Evolutionary conservation across 1,284 basidiomycete genomes (phyloP), one percentile per base, ranked within the genome.

Genomic region (Inonotus hispidus): DNA sequence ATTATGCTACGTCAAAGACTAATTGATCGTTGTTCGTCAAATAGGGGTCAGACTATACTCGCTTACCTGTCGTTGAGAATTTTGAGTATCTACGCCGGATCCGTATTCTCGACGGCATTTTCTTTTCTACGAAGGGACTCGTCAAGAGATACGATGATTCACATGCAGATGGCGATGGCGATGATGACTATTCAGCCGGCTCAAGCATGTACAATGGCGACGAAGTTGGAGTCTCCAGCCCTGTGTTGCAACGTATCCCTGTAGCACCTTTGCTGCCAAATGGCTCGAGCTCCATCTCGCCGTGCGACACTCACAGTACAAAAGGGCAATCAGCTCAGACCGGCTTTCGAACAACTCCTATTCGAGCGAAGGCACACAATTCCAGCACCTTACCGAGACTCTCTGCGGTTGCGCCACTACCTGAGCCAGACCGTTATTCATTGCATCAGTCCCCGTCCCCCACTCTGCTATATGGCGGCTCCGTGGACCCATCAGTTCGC

Each of bases 1-100:
- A n/a, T 21, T 16, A n/a, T 19, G 19, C 14, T 43, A 43, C 19
- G 19, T 43, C 41, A 19, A 43, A n/a, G 41, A n/a, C 16, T 43
- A 13, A 14, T n/a, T 21, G 5, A 16, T n/a, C 19, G 41, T 7
- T 43, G 60, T 38, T 43, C 23, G 16, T 21, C 19, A 6, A 56
- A 35, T 32, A 88, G 86, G 85, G 81, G 21, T 82, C 82, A 65
- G 85, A 89, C 69, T 88, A 87, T 68, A 75, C 77, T 14, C 78
- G 78, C 54, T 77, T 89, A 14, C 87, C 87, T 35, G 80, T 85
- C 21, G 77, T 88, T 59, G 87, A 89, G 65, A 79, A 80, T 67
- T 88, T 87, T 65, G 82, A 87, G 50, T 86, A 87, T 70, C 79
- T 89, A 63, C 81, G 83, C 61, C 79, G 74, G 60, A 75, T 89